Evolutionary conservation across 2,329 filamentous ascomycete species (phyloP), one percentile per base, ranked within the genome.

Genomic region (Cercospora zeae-maydis): DNA sequence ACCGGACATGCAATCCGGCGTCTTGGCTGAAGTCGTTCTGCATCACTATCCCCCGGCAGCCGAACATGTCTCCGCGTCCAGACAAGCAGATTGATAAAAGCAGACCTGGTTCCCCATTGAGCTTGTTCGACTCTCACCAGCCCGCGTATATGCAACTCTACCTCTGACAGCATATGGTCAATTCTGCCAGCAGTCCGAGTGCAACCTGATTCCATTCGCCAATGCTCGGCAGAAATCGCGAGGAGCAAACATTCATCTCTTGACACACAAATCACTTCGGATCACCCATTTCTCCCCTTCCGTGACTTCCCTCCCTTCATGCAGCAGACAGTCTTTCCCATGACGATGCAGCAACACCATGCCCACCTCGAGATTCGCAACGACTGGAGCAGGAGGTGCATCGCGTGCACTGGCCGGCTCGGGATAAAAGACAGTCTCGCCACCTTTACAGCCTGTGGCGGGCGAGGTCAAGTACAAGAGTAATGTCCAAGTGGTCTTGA

Each of bases 391-490:
- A 13, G 72, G 71, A 64, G 78, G 71, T 62, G 75, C 74, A 59
- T 73, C 68, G 1, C 67, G 70, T 13, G 75, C 81, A 73, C 2
- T 75, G 11, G 79, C 77, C 13, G 79, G 70, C 24, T 90, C 86
- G 0, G 91, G 90, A 74, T 96, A 96, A 76, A 97, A 97, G 33
- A 95, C 91, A 0, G 93, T 97, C 77, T 96, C 91, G 33, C 93
- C 93, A 21, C 93, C 93, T 21, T 84, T 76, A 70, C 92, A 96
- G 3, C 89, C 90, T 6, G 90, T 90, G 1, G 83, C 78, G 2
- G 86, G 81, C 0, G 88, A 91, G 0, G 90, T 95, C 59, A 97
- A 83, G 73, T 97, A 98, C 36, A 97, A 84, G 0, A 97, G 82
- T 4, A 96, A 80, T 0, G 93, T 97, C 92, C 93, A 97, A 0